Base-by-base conservation (phyloP, 176 grass and related monocot genomes). In the Melocanna baccifera region DNA sequence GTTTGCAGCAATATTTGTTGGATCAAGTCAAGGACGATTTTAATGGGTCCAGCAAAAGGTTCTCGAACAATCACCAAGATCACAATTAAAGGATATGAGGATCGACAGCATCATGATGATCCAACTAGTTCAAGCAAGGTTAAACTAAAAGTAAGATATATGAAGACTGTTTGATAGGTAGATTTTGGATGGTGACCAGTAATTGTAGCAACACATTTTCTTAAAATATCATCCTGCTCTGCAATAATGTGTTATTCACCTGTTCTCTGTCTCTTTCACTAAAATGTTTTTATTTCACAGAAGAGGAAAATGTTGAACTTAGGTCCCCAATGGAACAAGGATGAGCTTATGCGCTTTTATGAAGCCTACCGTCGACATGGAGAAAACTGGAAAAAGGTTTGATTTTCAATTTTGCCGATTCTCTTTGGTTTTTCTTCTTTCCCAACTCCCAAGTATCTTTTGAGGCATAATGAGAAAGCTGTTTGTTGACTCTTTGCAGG, bases 351-450 rank as follows among this genome's bases (percentile, higher is more conserved):
- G 82, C 6, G 19, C 39, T 92, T 92, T 67, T 92, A 92, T 87
- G 76, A 81, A 67, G 91, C 91, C 77, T 92, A 92, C 70, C 76
- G 57, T 19, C 58, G 9, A 81, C 58, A 92, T 67, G 91, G 91
- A n/a, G 87, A 90, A 84, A 84, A 92, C 62, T 92, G 87, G 91
- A 84, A 92, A 78, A 90, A 87, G 75, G 91, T 89, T 82, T n/a
- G 32, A 18, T 67, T 64, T 50, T 40, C 9, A 71, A 64, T 43
- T 81, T 36, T n/a, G n/a, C 14, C 3, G 48, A 67, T 67, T 69
- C 6, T 25, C 57, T 80, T 39, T 11, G 30, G 19, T 55, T 19
- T 81, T 59, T 48, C 9, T 71, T 66, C 23, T 77, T 67, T 72
- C 37, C 12, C 67, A 50, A 36, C 61, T 72, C 37, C 12, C 67